These are phyloP conservation scores for Tieghemiomyces parasiticus DNA, from an alignment of 192 early-diverging fungal genomes.

Conservation along the genomic window DNA sequence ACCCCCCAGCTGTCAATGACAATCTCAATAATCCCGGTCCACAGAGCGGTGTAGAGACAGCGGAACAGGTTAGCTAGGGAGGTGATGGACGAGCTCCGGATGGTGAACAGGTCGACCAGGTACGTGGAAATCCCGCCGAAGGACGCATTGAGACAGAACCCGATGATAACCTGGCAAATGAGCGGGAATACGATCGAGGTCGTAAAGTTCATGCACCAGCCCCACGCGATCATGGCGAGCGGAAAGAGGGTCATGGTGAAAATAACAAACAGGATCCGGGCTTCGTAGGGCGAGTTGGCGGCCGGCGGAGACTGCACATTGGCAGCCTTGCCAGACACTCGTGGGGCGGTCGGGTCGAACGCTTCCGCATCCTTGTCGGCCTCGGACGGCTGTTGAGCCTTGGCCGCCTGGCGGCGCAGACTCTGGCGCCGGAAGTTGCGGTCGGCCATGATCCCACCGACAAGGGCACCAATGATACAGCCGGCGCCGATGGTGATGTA, in stretches of 20 bases:
- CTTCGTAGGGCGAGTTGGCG: slow-evolving; percentile 13
- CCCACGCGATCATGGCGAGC: slow-evolving; percentile 13
- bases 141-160: slow-evolving; percentile 23
- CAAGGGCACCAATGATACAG: slow-evolving; percentile 20
- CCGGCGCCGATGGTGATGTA: slow-evolving; percentile 32
- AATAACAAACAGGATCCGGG: slow-evolving; percentile 23
- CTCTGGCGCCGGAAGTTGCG: neutral
- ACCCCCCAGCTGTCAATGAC: slow-evolving; percentile 3
- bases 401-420: neutral
- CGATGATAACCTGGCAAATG: slow-evolving; percentile 22
- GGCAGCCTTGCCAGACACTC: neutral
- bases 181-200: slow-evolving; percentile 21
- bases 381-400: neutral
- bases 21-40: slow-evolving; percentile 6
- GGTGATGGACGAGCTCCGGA: slow-evolving; percentile 23
- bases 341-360: neutral
- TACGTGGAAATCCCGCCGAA: slow-evolving; percentile 26
- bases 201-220: slow-evolving; percentile 23
- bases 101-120: slow-evolving; percentile 30
- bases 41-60: slow-evolving; percentile 22
- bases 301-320: neutral
- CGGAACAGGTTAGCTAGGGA: slow-evolving; percentile 31
- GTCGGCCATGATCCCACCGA: slow-evolving; percentile 27
- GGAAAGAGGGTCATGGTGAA: slow-evolving; percentile 17
- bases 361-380: neutral